Conservation (phyloP, 768 basidiomycete genomes). For the Auriculariales sp. region DNA sequence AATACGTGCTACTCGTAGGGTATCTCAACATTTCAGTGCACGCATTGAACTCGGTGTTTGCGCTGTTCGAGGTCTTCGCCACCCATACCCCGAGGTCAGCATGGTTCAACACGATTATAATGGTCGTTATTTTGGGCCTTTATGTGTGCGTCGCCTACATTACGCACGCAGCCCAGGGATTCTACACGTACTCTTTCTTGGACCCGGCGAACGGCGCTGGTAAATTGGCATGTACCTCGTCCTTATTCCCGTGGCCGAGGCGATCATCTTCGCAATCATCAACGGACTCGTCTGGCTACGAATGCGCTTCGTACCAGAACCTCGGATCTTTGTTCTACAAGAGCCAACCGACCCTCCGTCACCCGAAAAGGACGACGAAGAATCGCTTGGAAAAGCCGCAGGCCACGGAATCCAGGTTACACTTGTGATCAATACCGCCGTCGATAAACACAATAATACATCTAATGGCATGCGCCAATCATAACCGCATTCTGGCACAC, state of each 20-base stretch:
- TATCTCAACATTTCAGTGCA: constrained; percentile 50
- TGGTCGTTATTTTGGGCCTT: constrained; percentile 33
- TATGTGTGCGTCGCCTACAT: constrained; percentile 62
- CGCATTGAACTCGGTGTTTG: constrained; percentile 40
- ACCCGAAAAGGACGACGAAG: no score
- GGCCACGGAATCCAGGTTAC: no score
- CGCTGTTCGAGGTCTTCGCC: constrained; percentile 40
- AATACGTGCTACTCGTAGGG: constrained; percentile 26
- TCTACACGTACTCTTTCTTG: constrained; percentile 58
- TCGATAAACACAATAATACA: no score
- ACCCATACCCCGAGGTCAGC: constrained; percentile 37
- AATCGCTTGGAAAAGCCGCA: no score
- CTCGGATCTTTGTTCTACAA: no score
- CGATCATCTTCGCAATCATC: constrained; percentile 36
- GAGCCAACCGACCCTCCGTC: no score
- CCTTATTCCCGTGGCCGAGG: constrained; percentile 38
- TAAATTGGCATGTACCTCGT: constrained; percentile 43
- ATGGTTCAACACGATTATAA: constrained; percentile 33
- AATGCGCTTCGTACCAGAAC: no score
- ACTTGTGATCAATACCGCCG: no score
- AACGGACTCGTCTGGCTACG: constrained; percentile 26
- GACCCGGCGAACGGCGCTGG: constrained; percentile 30
- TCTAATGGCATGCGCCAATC: no score
- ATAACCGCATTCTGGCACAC: no score
- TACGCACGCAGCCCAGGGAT: constrained; percentile 40